Evolutionary conservation across 768 basidiomycete genomes (phyloP), one percentile per base, ranked within the genome.

Genomic region (Crucibulum laeve): DNA sequence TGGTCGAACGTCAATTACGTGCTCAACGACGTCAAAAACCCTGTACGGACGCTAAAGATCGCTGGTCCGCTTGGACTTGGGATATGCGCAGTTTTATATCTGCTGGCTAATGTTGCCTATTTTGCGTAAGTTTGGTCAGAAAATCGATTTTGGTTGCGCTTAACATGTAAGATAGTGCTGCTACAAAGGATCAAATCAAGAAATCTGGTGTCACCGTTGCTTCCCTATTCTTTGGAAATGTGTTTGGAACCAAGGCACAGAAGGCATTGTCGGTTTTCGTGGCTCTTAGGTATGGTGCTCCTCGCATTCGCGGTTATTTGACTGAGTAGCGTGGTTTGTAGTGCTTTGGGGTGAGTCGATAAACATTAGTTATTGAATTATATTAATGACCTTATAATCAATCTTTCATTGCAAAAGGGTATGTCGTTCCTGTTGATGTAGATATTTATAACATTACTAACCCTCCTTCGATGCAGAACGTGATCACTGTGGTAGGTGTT

Each of bases 1-100:
- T 80, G 79, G 79, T 74, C 73, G 2, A 74, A 72, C 35, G 72
- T 75, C 19, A 79, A 79, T 51, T 77, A 77, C 42, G 79, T 81
- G 4, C 58, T 82, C 44, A 80, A 79, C 58, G 77, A 81, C 7
- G 77, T 82, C 41, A 74, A 71, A 48, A 63, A 80, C 50, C 80
- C 80, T 0, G 67, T 80, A 2, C 70, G 76, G 34, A 83, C 80
- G 5, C 70, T 83, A 41, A 79, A 77, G 57, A 78, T 81, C 25
- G 79, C 80, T 0, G 80, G 75, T 2, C 79, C 79, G 0, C 72
- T 81, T 15, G 79, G 78, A 1, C 58, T 81, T 8, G 67, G 71
- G 4, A 75, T 80, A 19, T 79, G 77, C 25, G 68, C 76, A 0
- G 52, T 64, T 1, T 56, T 82, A 2, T 82, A 82, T 43, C 47